Evolutionary conservation across 345 rosid genomes (phyloP), one percentile per base, ranked within the genome.

Genomic region (Citrus cavaleriei): DNA sequence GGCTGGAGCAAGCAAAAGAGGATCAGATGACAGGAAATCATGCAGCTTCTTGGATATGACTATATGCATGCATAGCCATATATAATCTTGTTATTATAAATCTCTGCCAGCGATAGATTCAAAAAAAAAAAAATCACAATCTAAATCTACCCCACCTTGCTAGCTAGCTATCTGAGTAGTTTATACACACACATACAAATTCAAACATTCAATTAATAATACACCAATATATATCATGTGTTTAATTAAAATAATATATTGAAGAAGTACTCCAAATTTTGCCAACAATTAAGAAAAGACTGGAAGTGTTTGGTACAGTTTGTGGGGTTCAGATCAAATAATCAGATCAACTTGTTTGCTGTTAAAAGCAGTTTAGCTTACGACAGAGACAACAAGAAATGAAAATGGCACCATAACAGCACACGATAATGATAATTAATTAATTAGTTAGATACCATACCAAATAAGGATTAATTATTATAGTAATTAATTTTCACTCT

Each of bases 1-100:
- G 85, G 76, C 84, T 78, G 79, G 73, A 65, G 24, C 72, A 38
- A 71, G 28, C 55, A 21, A 78, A 78, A 81, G 78, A 3, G 81
- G 68, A 78, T 82, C 60, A 61, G 60, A 49, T 78, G 79, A 68
- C 49, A 60, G 64, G 40, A 78, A 71, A 78, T 83, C 84, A 54
- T 54, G 58, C 58, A 61, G 74, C 63, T 80, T 83, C 66, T 77
- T 61, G 22, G 60, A 72, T 60, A 63, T 57, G 57, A 62, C 64
- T 67, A 40, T 49, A 70, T 60, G 30, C 74, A 61, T 76, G 57
- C 65, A 18, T 58, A 32, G 72, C 57, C 58, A 69, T 78, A 28
- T 72, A 83, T 81, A n/a, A 79, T 77, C 59, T 70, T 84, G 30
- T 68, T 83, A 67, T 71, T 62, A 42, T 12, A 71, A 61, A 46